A percentile compares a stretch with the other conserved stretches of the same genome.
Evolutionary conservation across 257 asterid species (phyloP).

Genomic region (Jaltomata sinuosa): DNA sequence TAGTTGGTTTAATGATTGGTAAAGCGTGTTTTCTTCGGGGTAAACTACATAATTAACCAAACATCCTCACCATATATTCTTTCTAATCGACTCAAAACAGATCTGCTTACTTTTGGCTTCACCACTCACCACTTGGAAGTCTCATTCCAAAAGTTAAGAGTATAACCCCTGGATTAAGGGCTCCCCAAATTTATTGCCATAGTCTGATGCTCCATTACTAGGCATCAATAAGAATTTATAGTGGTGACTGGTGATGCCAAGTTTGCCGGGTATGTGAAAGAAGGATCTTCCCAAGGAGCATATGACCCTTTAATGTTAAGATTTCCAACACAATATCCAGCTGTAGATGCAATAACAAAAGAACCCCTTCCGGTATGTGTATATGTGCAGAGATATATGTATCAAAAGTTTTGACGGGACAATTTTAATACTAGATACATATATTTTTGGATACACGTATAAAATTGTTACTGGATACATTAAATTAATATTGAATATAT

Average conservation of each 20-base stretch:
- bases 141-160: conserved; percentile 91
- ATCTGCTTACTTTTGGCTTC: too few species aligned
- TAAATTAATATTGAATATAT: too few species aligned
- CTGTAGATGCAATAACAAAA: conserved; percentile 80
- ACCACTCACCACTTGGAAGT: conserved; percentile 88
- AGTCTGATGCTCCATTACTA: conserved; percentile 97
- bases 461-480: too few species aligned
- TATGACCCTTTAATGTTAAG: conserved; percentile 72
- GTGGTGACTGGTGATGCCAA: conserved; percentile 84
- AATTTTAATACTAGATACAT: too few species aligned
- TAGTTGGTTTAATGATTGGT: too few species aligned
- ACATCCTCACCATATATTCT: too few species aligned
- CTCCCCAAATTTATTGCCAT: conserved; percentile 93
- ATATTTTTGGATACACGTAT: too few species aligned
- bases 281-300: conserved; percentile 93
- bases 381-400: too few species aligned
- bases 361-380: conserved; percentile 98
- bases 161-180: conserved; percentile 94
- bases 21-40: too few species aligned
- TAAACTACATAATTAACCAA: too few species aligned
- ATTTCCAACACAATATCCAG: conserved; percentile 96
- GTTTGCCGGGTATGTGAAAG: conserved; percentile 75
- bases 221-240: conserved; percentile 82
- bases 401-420: too few species aligned
- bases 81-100: too few species aligned